Evolutionary conservation across 2,329 filamentous ascomycete species (phyloP).

Genomic region (Claviceps citrina): DNA sequence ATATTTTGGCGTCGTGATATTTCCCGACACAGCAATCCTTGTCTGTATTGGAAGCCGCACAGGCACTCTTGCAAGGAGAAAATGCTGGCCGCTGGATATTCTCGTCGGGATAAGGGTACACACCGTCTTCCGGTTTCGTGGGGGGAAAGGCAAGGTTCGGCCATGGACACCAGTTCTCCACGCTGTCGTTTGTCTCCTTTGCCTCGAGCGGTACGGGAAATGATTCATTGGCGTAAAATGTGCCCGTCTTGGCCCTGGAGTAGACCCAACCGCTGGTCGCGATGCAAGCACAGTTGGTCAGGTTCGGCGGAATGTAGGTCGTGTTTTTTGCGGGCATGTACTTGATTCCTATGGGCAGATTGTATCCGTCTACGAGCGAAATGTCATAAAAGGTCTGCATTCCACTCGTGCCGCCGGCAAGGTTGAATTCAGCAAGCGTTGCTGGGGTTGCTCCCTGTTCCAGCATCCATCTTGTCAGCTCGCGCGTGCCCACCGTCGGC

Average conservation of each 20-base stretch:
- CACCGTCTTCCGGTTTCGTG: constrained; percentile 53
- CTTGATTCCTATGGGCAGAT: constrained; percentile 52
- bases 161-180: constrained; percentile 67
- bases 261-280: constrained; percentile 50
- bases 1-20: constrained; percentile 47
- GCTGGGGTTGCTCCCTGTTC: constrained; percentile 53
- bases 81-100: constrained; percentile 55
- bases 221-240: constrained; percentile 45
- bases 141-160: constrained; percentile 55
- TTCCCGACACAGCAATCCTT: constrained; percentile 62
- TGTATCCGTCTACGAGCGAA: constrained; percentile 73
- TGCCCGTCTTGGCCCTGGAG: constrained; percentile 35
- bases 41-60: constrained; percentile 49
- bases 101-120: constrained; percentile 70
- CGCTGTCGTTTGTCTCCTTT: constrained; percentile 36
- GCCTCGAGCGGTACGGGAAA: constrained; percentile 55
- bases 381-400: constrained; percentile 70
- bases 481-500: too few species aligned
- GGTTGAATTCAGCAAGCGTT: constrained; percentile 68
- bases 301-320: constrained; percentile 55
- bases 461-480: too few species aligned
- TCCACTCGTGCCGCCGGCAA: constrained; percentile 45
- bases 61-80: constrained; percentile 64
- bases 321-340: constrained; percentile 46
- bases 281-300: constrained; percentile 64